Evolutionary conservation across 495 filamentous ascomycete species (phyloP).

Genomic region (Xylaria cubensis): DNA sequence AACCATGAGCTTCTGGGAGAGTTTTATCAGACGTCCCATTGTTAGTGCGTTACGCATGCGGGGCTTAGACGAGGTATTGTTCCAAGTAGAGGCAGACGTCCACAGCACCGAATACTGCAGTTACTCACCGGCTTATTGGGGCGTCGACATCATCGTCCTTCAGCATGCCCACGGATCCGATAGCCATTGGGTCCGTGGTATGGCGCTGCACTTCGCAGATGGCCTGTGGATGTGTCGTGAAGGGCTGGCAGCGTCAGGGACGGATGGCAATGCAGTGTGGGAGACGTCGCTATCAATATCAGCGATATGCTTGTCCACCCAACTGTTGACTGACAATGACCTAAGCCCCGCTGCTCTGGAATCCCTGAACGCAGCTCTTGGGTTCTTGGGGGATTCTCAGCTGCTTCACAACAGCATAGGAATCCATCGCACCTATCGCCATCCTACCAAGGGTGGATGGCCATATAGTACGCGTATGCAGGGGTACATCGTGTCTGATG

Average conservation of each 20-base stretch:
- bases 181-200: conserved; percentile 69
- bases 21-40: conserved; percentile 50
- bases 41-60: conserved; percentile 56
- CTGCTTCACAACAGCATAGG: conserved; percentile 72
- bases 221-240: conserved; percentile 82
- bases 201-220: conserved; percentile 73
- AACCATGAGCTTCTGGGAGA: conserved; percentile 67
- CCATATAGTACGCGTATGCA: conserved; percentile 78
- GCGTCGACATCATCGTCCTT: conserved; percentile 75
- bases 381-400: conserved; percentile 81
- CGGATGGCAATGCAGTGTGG: conserved; percentile 87
- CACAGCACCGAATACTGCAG: conserved; percentile 77
- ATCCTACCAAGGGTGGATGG: conserved; percentile 82
- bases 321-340: conserved; percentile 69
- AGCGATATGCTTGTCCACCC: conserved; percentile 43
- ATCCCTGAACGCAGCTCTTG: conserved; percentile 73
- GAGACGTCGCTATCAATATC: conserved; percentile 80
- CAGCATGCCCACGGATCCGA: conserved; percentile 74
- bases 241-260: conserved; percentile 84
- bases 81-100: conserved; percentile 76
- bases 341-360: conserved; percentile 68
- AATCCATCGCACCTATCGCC: conserved; percentile 74
- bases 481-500: conserved; percentile 86
- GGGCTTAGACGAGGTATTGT: conserved; percentile 68
- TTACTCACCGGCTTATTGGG: conserved; percentile 76